Base-by-base conservation (phyloP, 768 basidiomycete genomes). In the Kwoniella sp. region DNA sequence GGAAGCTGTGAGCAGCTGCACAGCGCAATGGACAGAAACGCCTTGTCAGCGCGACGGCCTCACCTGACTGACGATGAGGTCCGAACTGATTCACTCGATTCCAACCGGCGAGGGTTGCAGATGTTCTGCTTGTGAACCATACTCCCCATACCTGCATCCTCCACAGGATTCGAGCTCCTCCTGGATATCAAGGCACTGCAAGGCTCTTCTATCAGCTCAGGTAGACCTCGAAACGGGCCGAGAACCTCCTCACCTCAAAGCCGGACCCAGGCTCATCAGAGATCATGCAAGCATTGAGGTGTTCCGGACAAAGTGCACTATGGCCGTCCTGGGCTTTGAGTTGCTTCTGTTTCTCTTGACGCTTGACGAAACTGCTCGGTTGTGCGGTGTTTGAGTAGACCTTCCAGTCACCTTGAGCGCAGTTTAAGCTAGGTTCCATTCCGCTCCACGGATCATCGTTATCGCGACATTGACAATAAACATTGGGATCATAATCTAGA, bases 321-420 rank as follows among this genome's bases (percentile, higher is more conserved):
- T 44, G 8, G 40, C 13, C 40, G 17, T 9, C 17, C 17, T 44
- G 40, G 4, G 40, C 17, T 19, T 10, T 9, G 17, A 54, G 26
- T 15, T 15, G 9, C 30, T 30, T 29, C n/a, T 33, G 25, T 21
- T 13, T 33, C 24, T 29, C 12, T 30, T 33, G 52, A 13, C 29
- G 26, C 22, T n/a, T 26, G 17, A 58, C 40, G 30, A 58, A 49
- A 27, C 15, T 47, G 30, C 57, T 58, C 26, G 57, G 57, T n/a
- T 49, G 29, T 8, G 49, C 44, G 6, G 37, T 58, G 15, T 58
- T 30, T 3, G 27, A 37, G 47, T 58, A 58, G n/a, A 46, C 25
- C 13, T 22, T 29, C 57, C 57, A 58, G 22, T 58, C 57, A 17
- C 48, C 57, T 27, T 49, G 19, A 1, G 47, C 57, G 21, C 57